Percentiles rank a stretch among this genome's conserved stretches.
These are phyloP conservation scores for Stephanodiscus triporus DNA, from an alignment of 108 stramenopile genomes.

Conservation along the genomic window DNA sequence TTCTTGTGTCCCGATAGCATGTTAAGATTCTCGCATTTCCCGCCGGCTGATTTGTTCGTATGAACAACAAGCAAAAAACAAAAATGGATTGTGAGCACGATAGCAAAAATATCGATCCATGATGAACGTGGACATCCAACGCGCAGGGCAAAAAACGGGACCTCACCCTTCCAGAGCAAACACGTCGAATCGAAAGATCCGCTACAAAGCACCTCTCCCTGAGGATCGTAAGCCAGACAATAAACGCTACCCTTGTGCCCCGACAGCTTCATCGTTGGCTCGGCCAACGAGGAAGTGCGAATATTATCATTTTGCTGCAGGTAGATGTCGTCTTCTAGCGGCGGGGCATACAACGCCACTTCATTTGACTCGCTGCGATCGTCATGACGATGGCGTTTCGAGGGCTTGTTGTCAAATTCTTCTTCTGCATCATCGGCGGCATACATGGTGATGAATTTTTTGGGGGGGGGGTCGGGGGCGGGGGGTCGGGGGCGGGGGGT, in stretches of 20 bases:
- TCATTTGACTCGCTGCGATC: constrained; percentile 1
- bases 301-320: constrained; percentile 12
- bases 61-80: neutral
- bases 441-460: neutral
- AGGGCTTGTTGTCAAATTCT: constrained; percentile 13
- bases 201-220: constrained; percentile 68
- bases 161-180: constrained; percentile 80
- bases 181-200: constrained; percentile 79
- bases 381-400: constrained; percentile 32
- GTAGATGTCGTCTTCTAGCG: constrained; percentile 2
- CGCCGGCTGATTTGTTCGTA: constrained; percentile 30
- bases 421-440: neutral
- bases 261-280: constrained; percentile 84
- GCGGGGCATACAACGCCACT: constrained; percentile 32
- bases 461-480: neutral
- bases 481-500: neutral
- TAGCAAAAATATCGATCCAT: neutral
- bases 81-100: neutral
- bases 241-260: constrained; percentile 91
- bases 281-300: constrained; percentile 68
- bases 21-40: constrained; percentile 81
- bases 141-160: neutral
- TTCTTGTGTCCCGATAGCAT: constrained; percentile 88
- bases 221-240: constrained; percentile 73
- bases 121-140: neutral